phyloP scores from a whole-genome alignment of 768 basidiomycete genomes.

The Imleria badia region DNA sequence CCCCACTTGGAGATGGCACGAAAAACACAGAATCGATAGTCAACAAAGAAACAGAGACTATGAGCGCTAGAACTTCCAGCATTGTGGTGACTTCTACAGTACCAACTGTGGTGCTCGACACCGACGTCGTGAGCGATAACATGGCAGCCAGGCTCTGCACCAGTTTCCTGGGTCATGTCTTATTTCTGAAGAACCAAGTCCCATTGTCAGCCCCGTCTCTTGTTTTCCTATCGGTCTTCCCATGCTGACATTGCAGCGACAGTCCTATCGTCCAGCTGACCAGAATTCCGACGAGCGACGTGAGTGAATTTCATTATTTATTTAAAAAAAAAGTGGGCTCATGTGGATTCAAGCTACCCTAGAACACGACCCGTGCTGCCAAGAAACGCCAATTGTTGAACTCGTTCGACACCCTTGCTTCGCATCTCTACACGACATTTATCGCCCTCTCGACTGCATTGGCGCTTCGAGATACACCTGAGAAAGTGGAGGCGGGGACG shows the following conservation, averaged over 20 bases:
- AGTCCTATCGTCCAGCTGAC: constrained; percentile 69
- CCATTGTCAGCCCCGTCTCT: constrained; percentile 60
- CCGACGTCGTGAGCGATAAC: constrained; percentile 50
- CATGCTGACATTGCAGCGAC: not conserved
- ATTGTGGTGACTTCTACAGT: constrained; percentile 21
- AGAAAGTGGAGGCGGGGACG: too few relatives aligned
- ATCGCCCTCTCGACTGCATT: constrained; percentile 68
- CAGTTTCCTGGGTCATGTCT: constrained; percentile 63
- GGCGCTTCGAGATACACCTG: constrained; percentile 33
- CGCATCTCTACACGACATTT: constrained; percentile 75
- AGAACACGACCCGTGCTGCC: constrained; percentile 48
- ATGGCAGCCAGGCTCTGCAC: constrained; percentile 65
- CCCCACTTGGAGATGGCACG: not conserved
- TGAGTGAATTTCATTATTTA: constrained; percentile 22
- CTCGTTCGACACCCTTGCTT: constrained; percentile 69
- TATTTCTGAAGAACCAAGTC: constrained; percentile 77
- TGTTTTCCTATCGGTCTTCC: not conserved
- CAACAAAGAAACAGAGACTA: not conserved
- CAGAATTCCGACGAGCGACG: constrained; percentile 50
- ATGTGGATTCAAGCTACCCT: not conserved
- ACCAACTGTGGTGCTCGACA: constrained; percentile 47
- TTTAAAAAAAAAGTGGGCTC: not conserved
- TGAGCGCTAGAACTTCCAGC: not conserved
- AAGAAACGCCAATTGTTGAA: constrained; percentile 60
- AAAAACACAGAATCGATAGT: not conserved